phyloP scores from a whole-genome alignment of 352 stramenopile species.

The Phytophthora tubulina region DNA sequence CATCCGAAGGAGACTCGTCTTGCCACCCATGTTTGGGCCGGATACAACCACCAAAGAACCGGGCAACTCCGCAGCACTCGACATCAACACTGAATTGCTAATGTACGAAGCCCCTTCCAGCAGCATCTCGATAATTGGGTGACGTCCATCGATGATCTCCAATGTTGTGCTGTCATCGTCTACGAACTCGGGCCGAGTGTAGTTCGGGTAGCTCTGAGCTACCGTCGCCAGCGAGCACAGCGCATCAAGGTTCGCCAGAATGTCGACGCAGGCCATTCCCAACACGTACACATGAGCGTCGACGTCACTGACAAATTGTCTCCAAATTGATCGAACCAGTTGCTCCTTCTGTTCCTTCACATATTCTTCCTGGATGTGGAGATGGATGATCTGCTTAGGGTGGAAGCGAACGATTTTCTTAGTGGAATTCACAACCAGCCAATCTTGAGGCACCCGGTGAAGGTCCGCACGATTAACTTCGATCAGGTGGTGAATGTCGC shows the following conservation, averaged over 20 bases:
- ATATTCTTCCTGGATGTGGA: slow-evolving; percentile 48
- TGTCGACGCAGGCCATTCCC: slow-evolving; percentile 52
- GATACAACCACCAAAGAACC: slow-evolving; percentile 64
- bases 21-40: slow-evolving; percentile 88
- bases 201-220: slow-evolving; percentile 57
- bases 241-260: slow-evolving; percentile 67
- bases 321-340: slow-evolving; percentile 52
- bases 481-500: slow-evolving; percentile 43
- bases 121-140: slow-evolving; percentile 67
- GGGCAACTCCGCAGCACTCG: slow-evolving; percentile 9
- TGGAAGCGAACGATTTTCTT: slow-evolving; percentile 56
- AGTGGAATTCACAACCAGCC: slow-evolving; percentile 60
- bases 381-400: slow-evolving; percentile 45
- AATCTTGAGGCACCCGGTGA: slow-evolving; percentile 41
- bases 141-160: slow-evolving; percentile 60
- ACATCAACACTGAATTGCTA: slow-evolving; percentile 46
- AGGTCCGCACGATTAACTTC: slow-evolving; percentile 38
- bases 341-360: slow-evolving; percentile 43
- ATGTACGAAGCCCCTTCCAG: slow-evolving; percentile 47
- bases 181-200: slow-evolving; percentile 43
- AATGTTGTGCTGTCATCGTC: slow-evolving; percentile 34
- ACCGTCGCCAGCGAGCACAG: slow-evolving; percentile 69
- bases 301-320: slow-evolving; percentile 45
- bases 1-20: slow-evolving; percentile 76
- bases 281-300: slow-evolving; percentile 51